Evolutionary conservation across 2,329 filamentous ascomycete species (phyloP).

Genomic region (Trichoderma semiorbis): DNA sequence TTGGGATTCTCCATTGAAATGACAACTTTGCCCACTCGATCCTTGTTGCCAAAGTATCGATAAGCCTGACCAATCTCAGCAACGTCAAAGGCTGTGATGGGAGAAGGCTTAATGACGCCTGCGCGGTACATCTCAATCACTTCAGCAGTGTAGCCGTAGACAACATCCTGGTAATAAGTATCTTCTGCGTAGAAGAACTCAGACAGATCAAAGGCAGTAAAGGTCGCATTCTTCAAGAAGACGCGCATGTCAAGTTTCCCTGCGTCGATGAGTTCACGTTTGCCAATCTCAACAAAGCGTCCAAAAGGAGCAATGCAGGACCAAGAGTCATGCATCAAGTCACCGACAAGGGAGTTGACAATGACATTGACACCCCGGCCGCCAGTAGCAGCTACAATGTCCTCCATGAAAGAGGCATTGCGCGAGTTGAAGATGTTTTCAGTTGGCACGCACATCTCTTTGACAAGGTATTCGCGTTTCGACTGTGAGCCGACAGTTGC

Average conservation of each 20-base stretch:
- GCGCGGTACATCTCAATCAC: conserved; percentile 9
- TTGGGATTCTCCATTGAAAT: conserved; percentile 24
- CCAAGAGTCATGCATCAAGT: background rate
- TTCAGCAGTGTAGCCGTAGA: conserved; percentile 7
- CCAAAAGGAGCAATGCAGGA: conserved; percentile 10
- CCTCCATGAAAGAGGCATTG: conserved; percentile 25
- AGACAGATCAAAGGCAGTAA: conserved; percentile 22
- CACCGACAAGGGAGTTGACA: conserved; percentile 28
- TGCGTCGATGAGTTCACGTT: conserved; percentile 1
- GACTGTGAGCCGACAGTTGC: conserved; percentile 28
- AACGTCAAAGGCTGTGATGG: background rate
- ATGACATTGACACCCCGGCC: conserved; percentile 28
- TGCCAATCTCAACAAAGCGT: conserved; percentile 13
- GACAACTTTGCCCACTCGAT: conserved; percentile 34
- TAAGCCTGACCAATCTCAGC: conserved; percentile 21
- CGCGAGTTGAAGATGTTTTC: conserved; percentile 30
- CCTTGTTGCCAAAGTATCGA: conserved; percentile 21
- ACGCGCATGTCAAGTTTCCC: conserved; percentile 4
- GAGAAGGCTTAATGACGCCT: background rate
- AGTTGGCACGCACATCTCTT: conserved; percentile 27
- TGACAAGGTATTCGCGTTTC: conserved; percentile 28
- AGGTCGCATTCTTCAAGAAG: conserved; percentile 11
- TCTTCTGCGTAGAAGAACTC: conserved; percentile 1
- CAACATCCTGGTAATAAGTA: background rate
- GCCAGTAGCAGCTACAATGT: conserved; percentile 23